phyloP scores from a whole-genome alignment of 192 early-diverging fungal species.

The Backusella australiensis region DNA sequence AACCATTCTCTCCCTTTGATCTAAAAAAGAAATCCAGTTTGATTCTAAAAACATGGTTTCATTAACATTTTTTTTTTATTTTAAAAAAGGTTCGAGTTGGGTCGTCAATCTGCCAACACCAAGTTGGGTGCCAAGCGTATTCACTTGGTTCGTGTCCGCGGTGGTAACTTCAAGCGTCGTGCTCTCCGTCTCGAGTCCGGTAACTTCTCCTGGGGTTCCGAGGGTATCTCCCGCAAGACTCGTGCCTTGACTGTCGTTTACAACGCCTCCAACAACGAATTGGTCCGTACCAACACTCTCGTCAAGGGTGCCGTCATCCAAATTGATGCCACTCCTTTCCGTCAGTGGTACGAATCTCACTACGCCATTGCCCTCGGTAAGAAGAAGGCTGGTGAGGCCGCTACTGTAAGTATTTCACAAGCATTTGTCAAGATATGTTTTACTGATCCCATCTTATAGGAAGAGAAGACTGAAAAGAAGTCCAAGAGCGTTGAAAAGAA shows the following conservation, averaged over 20 bases:
- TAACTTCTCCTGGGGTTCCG: conserved; percentile 98
- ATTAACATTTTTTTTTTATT: background rate
- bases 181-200: conserved; percentile 96
- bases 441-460: conserved; percentile 28
- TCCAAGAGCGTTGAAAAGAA: conserved; percentile 92
- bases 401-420: conserved; percentile 14
- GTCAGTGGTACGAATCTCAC: conserved; percentile 99
- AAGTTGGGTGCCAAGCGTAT: conserved; percentile 97
- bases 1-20: background rate
- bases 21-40: background rate
- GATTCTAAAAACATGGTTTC: background rate
- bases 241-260: conserved; percentile 95
- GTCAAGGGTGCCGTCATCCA: conserved; percentile 98
- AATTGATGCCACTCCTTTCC: conserved; percentile 98
- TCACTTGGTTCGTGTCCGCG: conserved; percentile 94
- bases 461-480: conserved; percentile 72
- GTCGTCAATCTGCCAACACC: conserved; percentile 98
- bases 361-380: conserved; percentile 89
- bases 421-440: background rate
- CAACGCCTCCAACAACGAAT: conserved; percentile 99
- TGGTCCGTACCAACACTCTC: conserved; percentile 99
- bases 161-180: conserved; percentile 98
- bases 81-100: conserved; percentile 83
- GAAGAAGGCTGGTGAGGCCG: conserved; percentile 66
- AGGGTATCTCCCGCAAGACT: conserved; percentile 92